Evolutionary conservation across 768 basidiomycete species (phyloP), one percentile per base, ranked within the genome.

Genomic region (Suillus spraguei): DNA sequence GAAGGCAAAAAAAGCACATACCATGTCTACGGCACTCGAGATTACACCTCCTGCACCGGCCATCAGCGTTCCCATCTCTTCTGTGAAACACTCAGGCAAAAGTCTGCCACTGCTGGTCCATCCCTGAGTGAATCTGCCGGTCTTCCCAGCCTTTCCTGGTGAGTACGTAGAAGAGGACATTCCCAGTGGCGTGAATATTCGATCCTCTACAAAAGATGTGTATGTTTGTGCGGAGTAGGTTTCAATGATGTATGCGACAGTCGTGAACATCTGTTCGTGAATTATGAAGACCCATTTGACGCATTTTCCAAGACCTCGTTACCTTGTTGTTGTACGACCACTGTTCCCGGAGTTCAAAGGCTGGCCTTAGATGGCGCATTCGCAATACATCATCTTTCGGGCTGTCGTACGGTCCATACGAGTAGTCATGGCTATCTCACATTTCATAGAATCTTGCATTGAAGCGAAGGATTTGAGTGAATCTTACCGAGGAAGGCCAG

Each of bases 11-110:
- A 17, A 41, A 17, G 20, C 20, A 66, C 79, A 11, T 36, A 79
- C 83, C 77, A 84, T 74, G 41, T 84, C 82, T 20, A 75, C 62
- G 0, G 72, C 74, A 32, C 65, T 81, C 38, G 82, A 80, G 35
- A 82, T 79, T n/a, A 83, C 49, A 1, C 81, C 83, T 2, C 79
- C 81, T 0, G 81, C 63, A 6, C 81, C 82, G 5, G 80, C 77
- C 16, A 68, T 65, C 17, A 74, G 35, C 0, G 70, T 66, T 7
- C 62, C 67, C 6, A 39, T 62, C 0, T 73, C 66, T 55, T 78
- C 76, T 1, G 63, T 64, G 20, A 78, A 71, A 65, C 70, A 74
- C 36, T 68, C 70, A 2, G 80, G 77, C 0, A 81, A 69, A 24
- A 74, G 65, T 24, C 79, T 66, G 0, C 79, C 77, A 16, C 63